Evolutionary conservation across 495 filamentous ascomycete species (phyloP), one percentile per base, ranked within the genome.

Genomic region (Annulohypoxylon bovei): DNA sequence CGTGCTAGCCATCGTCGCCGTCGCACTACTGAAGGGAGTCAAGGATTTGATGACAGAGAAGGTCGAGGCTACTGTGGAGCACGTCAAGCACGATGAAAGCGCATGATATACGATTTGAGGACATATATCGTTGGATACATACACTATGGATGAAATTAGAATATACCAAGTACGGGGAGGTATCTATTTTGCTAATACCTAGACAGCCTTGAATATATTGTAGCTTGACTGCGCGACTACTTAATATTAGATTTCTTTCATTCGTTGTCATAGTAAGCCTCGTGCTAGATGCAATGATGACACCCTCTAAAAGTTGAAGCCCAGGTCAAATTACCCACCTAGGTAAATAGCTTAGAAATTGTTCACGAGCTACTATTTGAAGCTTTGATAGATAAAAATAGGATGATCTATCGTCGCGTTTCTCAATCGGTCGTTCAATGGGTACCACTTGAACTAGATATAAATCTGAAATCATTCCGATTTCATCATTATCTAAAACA

Each of bases 11-110:
- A 65, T 84, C 3, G 74, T 84, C 2, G 77, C 79, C 2, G 81
- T 87, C 2, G 76, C 71, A 18, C 76, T 80, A 42, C 62, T 86
- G 60, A 83, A 81, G 59, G 82, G 83, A 9, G 84, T 88, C 0
- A 80, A 77, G 57, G 82, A 84, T 33, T 62, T 85, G 44, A 85
- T 87, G 68, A 85, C 83, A 40, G 87, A 88, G 37, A 79, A 80
- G 54, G 74, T 85, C 16, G 85, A 86, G 40, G 81, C 82, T 32
- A 81, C 76, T 4, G 80, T 83, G 20, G 82, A 85, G 71, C 74
- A 75, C 46, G 64, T 76, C 14, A 14, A 39, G 4, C 46, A 46
- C 28, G 53, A 54, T 16, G 25, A 20, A 23, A 12, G 25, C 18
- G 28, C 18, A 5, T 49, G 12, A 27, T 20, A 27, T 3, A 9